Evolutionary conservation across 345 rosid genomes (phyloP).

Genomic region (Brassica rapa): DNA sequence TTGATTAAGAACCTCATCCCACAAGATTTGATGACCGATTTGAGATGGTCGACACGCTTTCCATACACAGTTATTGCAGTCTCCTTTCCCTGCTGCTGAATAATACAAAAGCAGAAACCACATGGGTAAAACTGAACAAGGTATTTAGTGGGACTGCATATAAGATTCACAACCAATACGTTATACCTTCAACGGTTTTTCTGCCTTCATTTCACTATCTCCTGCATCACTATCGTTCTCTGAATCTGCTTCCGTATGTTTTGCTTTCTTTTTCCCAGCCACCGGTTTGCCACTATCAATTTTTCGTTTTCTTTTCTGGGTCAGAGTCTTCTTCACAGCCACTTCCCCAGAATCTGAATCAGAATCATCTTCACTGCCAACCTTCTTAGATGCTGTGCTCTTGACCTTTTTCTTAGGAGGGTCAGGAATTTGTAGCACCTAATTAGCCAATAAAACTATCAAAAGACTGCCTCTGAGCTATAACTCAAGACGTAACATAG

Average conservation of each 20-base stretch:
- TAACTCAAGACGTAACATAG: not conserved
- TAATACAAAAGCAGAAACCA: conserved; percentile 25
- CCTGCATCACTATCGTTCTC: conserved; percentile 51
- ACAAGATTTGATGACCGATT: conserved; percentile 79
- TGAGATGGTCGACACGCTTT: conserved; percentile 78
- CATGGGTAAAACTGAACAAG: conserved; percentile 10
- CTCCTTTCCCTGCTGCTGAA: conserved; percentile 67
- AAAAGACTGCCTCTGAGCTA: conserved; percentile 9
- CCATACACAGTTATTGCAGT: conserved; percentile 64
- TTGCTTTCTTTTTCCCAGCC: conserved; percentile 54
- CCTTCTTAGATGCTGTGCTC: conserved; percentile 45
- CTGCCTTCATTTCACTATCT: conserved; percentile 53
- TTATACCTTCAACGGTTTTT: conserved; percentile 56
- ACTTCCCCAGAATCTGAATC: conserved; percentile 47
- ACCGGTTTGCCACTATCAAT: conserved; percentile 48
- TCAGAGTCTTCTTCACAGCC: conserved; percentile 43
- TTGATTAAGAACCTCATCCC: conserved; percentile 67
- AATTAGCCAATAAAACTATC: conserved; percentile 14
- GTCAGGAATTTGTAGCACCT: conserved; percentile 32
- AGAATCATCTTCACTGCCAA: conserved; percentile 43
- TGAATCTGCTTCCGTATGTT: conserved; percentile 45
- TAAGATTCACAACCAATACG: conserved; percentile 11
- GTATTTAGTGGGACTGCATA: not conserved
- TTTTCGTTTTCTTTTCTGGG: conserved; percentile 63
- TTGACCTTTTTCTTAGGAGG: conserved; percentile 46